A percentile compares a stretch with the other conserved stretches of the same genome.
phyloP scores from a whole-genome alignment of 2,329 filamentous ascomycete genomes.

The Aspergillus ochraceoroseus region DNA sequence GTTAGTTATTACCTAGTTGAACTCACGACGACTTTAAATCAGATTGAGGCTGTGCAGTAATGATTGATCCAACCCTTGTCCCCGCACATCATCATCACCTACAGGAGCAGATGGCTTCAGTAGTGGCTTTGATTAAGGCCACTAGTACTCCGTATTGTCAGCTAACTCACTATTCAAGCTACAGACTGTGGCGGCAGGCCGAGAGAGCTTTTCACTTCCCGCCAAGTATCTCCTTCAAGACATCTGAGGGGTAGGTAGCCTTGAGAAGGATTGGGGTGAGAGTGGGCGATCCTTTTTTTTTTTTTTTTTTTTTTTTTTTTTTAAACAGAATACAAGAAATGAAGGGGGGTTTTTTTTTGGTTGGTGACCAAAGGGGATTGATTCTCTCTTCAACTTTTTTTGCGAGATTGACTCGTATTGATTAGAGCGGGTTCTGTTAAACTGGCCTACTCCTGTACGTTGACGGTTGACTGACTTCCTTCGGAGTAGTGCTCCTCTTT shows the following conservation, averaged over 20 bases:
- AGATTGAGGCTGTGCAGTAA: slow-evolving; percentile 32
- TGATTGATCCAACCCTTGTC: slow-evolving; percentile 16
- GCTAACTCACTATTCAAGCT: slow-evolving; percentile 2
- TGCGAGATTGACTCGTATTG: slow-evolving; percentile 3
- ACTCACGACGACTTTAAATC: slow-evolving; percentile 15
- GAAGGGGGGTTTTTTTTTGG: slow-evolving; percentile 3
- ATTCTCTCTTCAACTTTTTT: slow-evolving; percentile 3
- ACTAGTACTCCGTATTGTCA: slow-evolving; percentile 2
- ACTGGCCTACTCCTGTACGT: no score
- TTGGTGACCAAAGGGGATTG: not conserved
- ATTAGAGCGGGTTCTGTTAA: not conserved
- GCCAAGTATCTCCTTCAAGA: slow-evolving; percentile 11
- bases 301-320: no score
- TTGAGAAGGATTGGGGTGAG: slow-evolving; percentile 3
- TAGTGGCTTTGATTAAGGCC: slow-evolving; percentile 15
- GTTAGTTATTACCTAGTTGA: slow-evolving; percentile 15
- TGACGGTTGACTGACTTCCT: no score
- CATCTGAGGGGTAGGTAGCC: slow-evolving; percentile 12
- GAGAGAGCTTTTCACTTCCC: slow-evolving; percentile 9
- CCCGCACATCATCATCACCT: slow-evolving; percentile 22
- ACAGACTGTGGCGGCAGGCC: slow-evolving; percentile 6
- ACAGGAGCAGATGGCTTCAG: slow-evolving; percentile 22
- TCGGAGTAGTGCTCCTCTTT: slow-evolving; percentile 2
- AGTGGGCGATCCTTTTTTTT: slow-evolving; percentile 2
- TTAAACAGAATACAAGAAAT: no score